Base-by-base conservation (phyloP, 1,284 basidiomycete species). In the Austropuccinia psidii region DNA sequence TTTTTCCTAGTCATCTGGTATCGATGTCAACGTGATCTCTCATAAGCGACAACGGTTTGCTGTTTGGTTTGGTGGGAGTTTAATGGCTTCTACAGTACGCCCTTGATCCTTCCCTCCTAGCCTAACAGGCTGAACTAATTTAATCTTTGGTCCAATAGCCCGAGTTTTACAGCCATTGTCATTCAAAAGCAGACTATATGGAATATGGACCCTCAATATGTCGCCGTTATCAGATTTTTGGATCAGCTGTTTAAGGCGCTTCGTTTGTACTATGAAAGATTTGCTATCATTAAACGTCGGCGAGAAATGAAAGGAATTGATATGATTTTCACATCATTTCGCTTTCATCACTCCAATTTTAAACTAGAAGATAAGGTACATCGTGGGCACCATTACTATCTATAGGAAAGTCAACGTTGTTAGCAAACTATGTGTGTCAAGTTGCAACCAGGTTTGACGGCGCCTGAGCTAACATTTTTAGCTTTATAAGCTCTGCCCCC, bases 31-130 rank as follows among this genome's bases (percentile, higher is more conserved):
- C 75, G 96, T 99, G 78, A 97, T 99, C 79, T 91, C 90, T 11
- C 96, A 99, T 86, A 98, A 96, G 84, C 89, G 93, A 78, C 96
- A 98, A 84, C 86, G 94, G 85, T 92, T 96, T 79, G 95, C 95
- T 15, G 96, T 98, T 24, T 99, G 95, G 95, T 98, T 93, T 79
- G 96, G 96, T 78, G 96, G 96, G 47, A 93, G 90, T 4, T 85
- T 98, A 55, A 85, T 97, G 78, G 94, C 93, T 15, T 93, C 91
- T 67, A 85, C 94, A 77, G 91, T 93, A 77, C 82, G 88, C 84
- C 17, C 9, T 39, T 24, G 24, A 47, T 27, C 31, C 15, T 39
- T n/a, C 29, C 37, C n/a, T 65, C 27, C 52, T 58, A 31, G 21
- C 8, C 9, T 49, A 35, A 9, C 9, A 21, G 13, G 8, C 58